Evolutionary conservation across 2,329 filamentous ascomycete genomes (phyloP).

Genomic region (Ceratocystis eucalypticola): DNA sequence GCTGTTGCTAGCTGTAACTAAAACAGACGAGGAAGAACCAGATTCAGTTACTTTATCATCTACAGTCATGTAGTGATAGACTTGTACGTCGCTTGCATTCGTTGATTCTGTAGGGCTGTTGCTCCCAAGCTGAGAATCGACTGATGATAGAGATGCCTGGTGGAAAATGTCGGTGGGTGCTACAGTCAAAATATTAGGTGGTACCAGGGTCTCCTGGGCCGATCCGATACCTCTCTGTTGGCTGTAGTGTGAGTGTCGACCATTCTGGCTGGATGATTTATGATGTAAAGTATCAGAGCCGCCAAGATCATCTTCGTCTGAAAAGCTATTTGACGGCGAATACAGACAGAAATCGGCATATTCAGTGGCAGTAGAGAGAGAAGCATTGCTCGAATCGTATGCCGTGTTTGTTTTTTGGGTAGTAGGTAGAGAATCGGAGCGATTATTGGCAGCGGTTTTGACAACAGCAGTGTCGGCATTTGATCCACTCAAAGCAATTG

Average conservation of each 20-base stretch:
- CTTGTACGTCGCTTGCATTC: not conserved
- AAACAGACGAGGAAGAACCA: not conserved
- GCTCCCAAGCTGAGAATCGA: not conserved
- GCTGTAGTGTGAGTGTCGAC: not conserved
- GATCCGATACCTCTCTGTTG: not conserved
- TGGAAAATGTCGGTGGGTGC: not conserved
- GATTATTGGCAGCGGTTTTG: not conserved
- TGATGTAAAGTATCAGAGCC: too few species aligned
- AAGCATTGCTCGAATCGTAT: not conserved
- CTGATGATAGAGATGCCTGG: not conserved
- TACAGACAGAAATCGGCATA: slow-evolving; percentile 45
- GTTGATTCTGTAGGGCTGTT: not conserved
- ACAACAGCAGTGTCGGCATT: not conserved
- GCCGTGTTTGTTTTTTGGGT: not conserved
- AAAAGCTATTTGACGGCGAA: slow-evolving; percentile 36
- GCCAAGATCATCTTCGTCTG: slow-evolving; percentile 33
- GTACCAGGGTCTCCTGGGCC: not conserved
- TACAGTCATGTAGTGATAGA: not conserved
- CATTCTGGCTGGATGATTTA: too few species aligned
- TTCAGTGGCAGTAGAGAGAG: slow-evolving; percentile 22
- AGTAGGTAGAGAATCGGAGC: not conserved
- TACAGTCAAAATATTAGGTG: not conserved
- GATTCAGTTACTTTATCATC: not conserved
- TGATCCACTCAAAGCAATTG: not conserved
- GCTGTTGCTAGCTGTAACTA: not conserved